A percentile compares a stretch with the other conserved stretches of the same genome.
Conservation (phyloP, 495 filamentous ascomycete species). For the Bacidia gigantensis region DNA sequence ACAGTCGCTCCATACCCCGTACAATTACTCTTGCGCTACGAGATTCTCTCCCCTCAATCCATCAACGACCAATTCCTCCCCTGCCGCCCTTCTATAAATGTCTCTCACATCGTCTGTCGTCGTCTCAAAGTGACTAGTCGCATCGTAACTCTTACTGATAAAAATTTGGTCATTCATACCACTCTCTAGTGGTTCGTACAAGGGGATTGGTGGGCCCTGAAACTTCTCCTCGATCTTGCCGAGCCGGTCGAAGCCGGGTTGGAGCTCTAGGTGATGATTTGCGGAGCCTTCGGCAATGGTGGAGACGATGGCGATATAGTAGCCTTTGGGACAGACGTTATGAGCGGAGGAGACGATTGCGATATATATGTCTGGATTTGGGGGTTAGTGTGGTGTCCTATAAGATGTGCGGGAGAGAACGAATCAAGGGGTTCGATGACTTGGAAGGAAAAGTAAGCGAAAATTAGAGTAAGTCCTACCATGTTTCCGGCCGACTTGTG, state of each 20-base stretch:
- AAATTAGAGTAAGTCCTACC: slow-evolving; percentile 38
- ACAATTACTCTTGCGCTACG: slow-evolving; percentile 32
- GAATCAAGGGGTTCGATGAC: background rate
- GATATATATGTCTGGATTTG: slow-evolving; percentile 77
- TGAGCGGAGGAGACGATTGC: slow-evolving; percentile 90
- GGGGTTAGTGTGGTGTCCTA: slow-evolving; percentile 10
- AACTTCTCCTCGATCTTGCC: slow-evolving; percentile 95
- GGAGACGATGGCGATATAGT: slow-evolving; percentile 96
- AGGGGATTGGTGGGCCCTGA: slow-evolving; percentile 78
- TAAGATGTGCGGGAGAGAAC: background rate
- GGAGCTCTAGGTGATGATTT: slow-evolving; percentile 92
- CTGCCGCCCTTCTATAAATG: slow-evolving; percentile 76
- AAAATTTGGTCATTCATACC: slow-evolving; percentile 85
- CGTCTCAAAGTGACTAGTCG: slow-evolving; percentile 95
- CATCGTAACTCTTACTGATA: slow-evolving; percentile 97
- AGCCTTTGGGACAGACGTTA: slow-evolving; percentile 97
- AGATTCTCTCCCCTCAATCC: slow-evolving; percentile 38
- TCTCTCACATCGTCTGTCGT: slow-evolving; percentile 88
- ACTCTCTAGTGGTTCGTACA: slow-evolving; percentile 84
- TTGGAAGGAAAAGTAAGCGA: background rate
- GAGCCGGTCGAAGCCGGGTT: slow-evolving; percentile 84
- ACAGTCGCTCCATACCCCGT: background rate
- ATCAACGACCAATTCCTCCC: slow-evolving; percentile 68
- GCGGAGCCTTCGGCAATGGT: slow-evolving; percentile 85
- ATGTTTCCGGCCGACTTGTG: slow-evolving; percentile 86